Base-by-base conservation (phyloP, 1,284 basidiomycete species). In the Caloboletus firmus region DNA sequence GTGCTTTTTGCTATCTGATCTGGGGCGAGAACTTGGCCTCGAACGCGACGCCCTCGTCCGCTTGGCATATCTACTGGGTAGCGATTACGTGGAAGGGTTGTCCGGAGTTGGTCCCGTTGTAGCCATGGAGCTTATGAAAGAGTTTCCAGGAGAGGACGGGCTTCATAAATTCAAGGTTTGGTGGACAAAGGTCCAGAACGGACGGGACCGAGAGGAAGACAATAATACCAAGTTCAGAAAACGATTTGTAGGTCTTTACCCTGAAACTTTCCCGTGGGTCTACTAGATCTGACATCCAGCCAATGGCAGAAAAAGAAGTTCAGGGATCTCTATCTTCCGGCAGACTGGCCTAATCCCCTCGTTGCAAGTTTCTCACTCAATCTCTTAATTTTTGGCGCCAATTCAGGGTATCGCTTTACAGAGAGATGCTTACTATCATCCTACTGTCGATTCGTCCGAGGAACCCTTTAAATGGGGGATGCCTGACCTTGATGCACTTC, bases 391-490 rank as follows among this genome's bases (percentile, higher is more conserved):
- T 17, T 31, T 34, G 26, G 20, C 8, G 6, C 32, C 49, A 34
- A 53, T 18, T 22, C 9, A 41, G 6, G 37, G 46, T 45, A 39
- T 34, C 51, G 26, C 50, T 54, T 35, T 37, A 32, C 52, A 95
- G 93, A 79, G 89, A 55, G 92, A 95, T 56, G 97, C 95, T 1
- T 99, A 99, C 72, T 89, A 90, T 60, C 84, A 93, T 62, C 96
- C 97, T 0, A 82, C 84, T 0, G 91, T 98, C 6, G 95, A 98
- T 68, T 82, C 84, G 48, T 96, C 93, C 4, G 87, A 94, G 51
- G 95, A 99, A 65, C 88, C 91, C 0, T 99, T 99, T 70, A 92
- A 93, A 63, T 99, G 97, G 97, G 96, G 94, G 10, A 77, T 96
- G 58, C 95, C 96, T 7, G 95, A 98, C 67, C 82, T 99, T 2